phyloP scores from a whole-genome alignment of 768 basidiomycete genomes.

The Coprinopsis cinerea region DNA sequence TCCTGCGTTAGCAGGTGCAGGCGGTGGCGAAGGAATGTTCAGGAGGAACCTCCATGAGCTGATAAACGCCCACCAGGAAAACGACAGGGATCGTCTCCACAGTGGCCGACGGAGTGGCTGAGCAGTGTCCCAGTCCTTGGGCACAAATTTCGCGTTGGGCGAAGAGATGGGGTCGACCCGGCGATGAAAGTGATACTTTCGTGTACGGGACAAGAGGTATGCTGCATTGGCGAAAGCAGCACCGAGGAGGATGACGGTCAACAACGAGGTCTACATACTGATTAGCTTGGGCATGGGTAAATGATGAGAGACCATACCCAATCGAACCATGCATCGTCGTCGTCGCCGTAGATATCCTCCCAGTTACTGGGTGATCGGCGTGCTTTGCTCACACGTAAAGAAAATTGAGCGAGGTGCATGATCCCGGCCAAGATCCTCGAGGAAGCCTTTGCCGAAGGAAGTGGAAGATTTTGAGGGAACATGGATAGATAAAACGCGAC shows the following conservation, averaged over 20 bases:
- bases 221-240: conserved; percentile 54
- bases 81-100: conserved; percentile 39
- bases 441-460: conserved; percentile 60
- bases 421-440: conserved; percentile 60
- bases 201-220: conserved; percentile 65
- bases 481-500: conserved; percentile 76
- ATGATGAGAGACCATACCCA: conserved; percentile 49
- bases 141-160: conserved; percentile 62
- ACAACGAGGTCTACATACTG: conserved; percentile 51
- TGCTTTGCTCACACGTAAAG: conserved; percentile 53
- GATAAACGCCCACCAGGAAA: conserved; percentile 46
- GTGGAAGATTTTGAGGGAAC: conserved; percentile 76
- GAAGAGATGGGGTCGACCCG: conserved; percentile 63
- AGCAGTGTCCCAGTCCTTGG: conserved; percentile 43
- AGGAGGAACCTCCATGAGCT: conserved; percentile 63
- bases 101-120: conserved; percentile 38
- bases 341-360: conserved; percentile 74
- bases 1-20: conserved; percentile 25
- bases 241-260: conserved; percentile 49
- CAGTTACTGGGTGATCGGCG: conserved; percentile 58
- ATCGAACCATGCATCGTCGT: conserved; percentile 65
- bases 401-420: conserved; percentile 66
- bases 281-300: conserved; percentile 7
- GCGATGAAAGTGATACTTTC: conserved; percentile 61
- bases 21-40: conserved; percentile 47